Conservation (phyloP, 768 basidiomycete genomes). For the Leccinum boreale region DNA sequence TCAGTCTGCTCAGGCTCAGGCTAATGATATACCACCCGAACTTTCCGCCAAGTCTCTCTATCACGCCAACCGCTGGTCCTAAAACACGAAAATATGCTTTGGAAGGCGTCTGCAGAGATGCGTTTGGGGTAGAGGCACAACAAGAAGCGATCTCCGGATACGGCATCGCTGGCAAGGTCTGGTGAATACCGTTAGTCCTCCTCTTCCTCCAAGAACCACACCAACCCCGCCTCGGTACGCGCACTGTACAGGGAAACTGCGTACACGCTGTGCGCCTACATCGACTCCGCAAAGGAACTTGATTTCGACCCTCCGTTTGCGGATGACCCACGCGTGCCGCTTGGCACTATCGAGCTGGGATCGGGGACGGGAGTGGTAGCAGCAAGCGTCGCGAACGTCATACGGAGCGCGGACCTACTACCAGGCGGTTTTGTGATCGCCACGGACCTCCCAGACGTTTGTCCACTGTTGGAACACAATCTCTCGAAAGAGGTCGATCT, state of each 20-base stretch:
- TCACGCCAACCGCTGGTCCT: constrained; percentile 28
- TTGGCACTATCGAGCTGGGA: constrained; percentile 68
- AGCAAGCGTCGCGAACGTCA: constrained; percentile 42
- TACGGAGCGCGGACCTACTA: constrained; percentile 18
- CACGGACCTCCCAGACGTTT: constrained; percentile 80
- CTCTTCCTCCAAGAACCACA: constrained; percentile 9
- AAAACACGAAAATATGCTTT: background rate
- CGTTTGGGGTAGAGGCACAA: constrained; percentile 41
- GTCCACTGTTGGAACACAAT: constrained; percentile 46
- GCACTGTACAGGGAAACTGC: constrained; percentile 64
- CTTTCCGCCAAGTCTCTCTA: constrained; percentile 44
- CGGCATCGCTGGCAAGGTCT: constrained; percentile 84
- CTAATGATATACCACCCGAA: constrained; percentile 31
- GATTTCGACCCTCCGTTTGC: constrained; percentile 58
- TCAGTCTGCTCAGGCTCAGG: no score
- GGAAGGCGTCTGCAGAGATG: background rate
- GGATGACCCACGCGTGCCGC: constrained; percentile 8
- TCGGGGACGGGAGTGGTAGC: constrained; percentile 72
- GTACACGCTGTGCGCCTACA: constrained; percentile 55
- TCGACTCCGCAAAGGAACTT: constrained; percentile 34
- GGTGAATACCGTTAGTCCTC: constrained; percentile 45
- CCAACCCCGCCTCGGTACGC: background rate
- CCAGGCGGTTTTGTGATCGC: constrained; percentile 37
- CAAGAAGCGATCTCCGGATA: constrained; percentile 60
- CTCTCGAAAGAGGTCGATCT: constrained; percentile 24